Base-by-base conservation (phyloP, 2,329 filamentous ascomycete genomes). In the Stemphylium lycopersici region DNA sequence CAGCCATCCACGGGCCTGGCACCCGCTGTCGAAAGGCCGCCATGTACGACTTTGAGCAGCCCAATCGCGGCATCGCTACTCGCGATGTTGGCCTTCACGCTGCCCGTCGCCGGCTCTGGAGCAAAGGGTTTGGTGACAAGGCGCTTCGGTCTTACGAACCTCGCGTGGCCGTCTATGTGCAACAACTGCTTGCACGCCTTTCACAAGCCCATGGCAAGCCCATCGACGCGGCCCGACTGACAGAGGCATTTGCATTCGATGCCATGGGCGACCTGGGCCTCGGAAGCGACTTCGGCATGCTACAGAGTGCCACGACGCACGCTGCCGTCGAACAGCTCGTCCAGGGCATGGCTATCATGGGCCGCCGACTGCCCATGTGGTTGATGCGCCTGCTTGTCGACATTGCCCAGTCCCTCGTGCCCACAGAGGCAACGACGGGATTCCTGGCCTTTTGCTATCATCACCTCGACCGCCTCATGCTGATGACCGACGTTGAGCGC, bases 91-190 rank as follows among this genome's bases (percentile, higher is more conserved):
- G 18, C 8, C 29, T 43, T 12, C 48, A 51, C 31, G 31, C 18
- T 3, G 39, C 18, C n/a, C 33, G 46, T n/a, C 69, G 77, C 3
- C 69, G 73, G 1, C 42, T 72, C 1, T 50, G 79, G 7, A 62
- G 73, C 0, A 70, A 74, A 51, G 75, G 71, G 0, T 79, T 80
- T 54, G 77, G 76, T 0, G 77, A 79, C 32, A 73, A 68, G 31
- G 71, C 74, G 3, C 44, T 81, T 18, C 62, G 68, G 3, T 69
- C 18, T 16, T 56, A 56, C 24, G 41, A 56, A 26, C 33, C 48
- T 8, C 53, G 53, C 22, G 38, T 41, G 11, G 38, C 38, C 13
- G 38, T n/a, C 20, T 41, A 41, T 26, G 38, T 41, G 20, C 38
- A 41, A 6, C 18, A 24, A n/a, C 38, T 41, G 18, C 38, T 41